Evolutionary conservation across 768 basidiomycete species (phyloP).

Genomic region (Psilocybe sp.): DNA sequence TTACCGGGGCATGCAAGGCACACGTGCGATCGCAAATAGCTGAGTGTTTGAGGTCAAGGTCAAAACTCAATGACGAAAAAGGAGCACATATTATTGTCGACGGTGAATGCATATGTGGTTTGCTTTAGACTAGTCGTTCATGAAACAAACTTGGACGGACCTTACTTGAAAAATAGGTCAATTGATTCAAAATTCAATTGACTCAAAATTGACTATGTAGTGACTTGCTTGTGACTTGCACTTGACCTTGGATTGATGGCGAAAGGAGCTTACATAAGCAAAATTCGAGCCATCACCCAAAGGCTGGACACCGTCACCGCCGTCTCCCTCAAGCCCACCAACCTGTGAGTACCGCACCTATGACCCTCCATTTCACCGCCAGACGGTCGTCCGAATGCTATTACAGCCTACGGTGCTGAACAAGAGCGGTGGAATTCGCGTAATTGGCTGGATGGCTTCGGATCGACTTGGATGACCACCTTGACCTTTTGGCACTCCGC

Average conservation of each 20-base stretch:
- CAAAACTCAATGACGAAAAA: too few species aligned
- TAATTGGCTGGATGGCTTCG: slow-evolving; percentile 34
- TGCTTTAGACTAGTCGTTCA: too few species aligned
- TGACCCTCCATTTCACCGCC: slow-evolving; percentile 9
- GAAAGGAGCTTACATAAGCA: slow-evolving; percentile 28
- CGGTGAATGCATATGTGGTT: too few species aligned
- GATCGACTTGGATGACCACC: slow-evolving; percentile 24
- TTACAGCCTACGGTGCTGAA: slow-evolving; percentile 5
- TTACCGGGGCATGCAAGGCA: not conserved
- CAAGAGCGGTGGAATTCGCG: slow-evolving; percentile 12
- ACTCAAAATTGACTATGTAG: too few species aligned
- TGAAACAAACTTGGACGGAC: too few species aligned
- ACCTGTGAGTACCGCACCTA: slow-evolving; percentile 45
- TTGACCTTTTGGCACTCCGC: slow-evolving; percentile 15
- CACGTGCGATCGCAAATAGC: slow-evolving; percentile 5
- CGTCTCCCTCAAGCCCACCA: slow-evolving; percentile 51
- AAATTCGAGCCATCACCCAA: slow-evolving; percentile 8
- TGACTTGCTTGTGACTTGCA: too few species aligned
- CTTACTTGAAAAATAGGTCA: not conserved
- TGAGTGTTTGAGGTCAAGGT: not conserved
- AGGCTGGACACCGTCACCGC: slow-evolving; percentile 29
- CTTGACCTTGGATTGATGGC: not conserved
- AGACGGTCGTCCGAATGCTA: slow-evolving; percentile 13
- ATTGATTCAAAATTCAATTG: too few species aligned
- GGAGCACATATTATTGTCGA: too few species aligned